Evolutionary conservation across 2,329 filamentous ascomycete species (phyloP).

Genomic region (Colletotrichum eleusines): DNA sequence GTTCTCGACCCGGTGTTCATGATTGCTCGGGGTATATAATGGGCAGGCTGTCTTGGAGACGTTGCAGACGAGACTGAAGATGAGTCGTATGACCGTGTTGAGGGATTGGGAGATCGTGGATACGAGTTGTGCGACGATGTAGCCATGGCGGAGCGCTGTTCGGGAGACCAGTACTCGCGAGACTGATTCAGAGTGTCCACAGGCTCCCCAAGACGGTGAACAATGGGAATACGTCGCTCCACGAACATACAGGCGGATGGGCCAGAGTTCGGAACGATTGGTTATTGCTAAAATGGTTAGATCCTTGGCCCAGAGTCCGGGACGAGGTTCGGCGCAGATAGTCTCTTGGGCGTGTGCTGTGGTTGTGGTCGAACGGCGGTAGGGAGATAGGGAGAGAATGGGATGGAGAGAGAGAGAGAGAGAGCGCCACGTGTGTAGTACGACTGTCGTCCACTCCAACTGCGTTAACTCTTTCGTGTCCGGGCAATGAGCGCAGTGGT

Average conservation of each 20-base stretch:
- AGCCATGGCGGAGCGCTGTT: conserved; percentile 42
- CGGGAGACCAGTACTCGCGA: conserved; percentile 49
- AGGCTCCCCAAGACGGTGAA: conserved; percentile 54
- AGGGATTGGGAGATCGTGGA: conserved; percentile 71
- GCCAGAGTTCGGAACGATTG: conserved; percentile 16
- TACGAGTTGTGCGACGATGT: conserved; percentile 65
- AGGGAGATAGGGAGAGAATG: neutral
- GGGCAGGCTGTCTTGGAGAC: conserved; percentile 67
- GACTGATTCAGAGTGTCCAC: conserved; percentile 54
- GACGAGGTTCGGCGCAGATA: neutral
- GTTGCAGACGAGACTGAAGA: conserved; percentile 73
- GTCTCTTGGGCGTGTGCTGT: neutral
- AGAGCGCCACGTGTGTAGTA: neutral
- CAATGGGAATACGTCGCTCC: conserved; percentile 53
- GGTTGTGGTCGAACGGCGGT: neutral
- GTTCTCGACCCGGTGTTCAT: conserved; percentile 65
- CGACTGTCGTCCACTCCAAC: too few relatives aligned
- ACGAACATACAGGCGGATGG: conserved; percentile 56
- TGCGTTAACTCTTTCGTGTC: too few relatives aligned
- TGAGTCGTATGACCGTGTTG: conserved; percentile 72
- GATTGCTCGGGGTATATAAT: conserved; percentile 62
- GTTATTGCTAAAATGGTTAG: conserved; percentile 14
- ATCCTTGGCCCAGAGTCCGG: neutral
- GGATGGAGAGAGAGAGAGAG: neutral
- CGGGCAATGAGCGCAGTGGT: too few relatives aligned